phyloP scores from a whole-genome alignment of 805 yeast species.

The Kuraishia ogatae region DNA sequence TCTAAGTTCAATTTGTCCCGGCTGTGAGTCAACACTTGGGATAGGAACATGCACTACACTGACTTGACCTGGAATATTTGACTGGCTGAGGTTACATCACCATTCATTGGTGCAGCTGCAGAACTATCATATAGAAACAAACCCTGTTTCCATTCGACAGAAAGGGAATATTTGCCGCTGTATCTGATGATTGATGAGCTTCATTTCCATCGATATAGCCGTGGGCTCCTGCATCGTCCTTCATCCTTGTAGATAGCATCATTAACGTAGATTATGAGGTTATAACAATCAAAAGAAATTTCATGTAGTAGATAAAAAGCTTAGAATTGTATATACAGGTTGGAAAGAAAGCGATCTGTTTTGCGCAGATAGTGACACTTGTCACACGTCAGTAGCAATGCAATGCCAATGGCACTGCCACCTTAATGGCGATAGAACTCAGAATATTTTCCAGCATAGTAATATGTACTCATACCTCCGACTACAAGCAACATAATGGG shows the following conservation, averaged over 20 bases:
- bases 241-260: no score
- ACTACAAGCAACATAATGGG: constrained; percentile 57
- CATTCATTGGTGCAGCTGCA: no score
- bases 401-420: background rate
- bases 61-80: background rate
- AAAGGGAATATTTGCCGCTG: no score
- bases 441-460: constrained; percentile 67
- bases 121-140: no score
- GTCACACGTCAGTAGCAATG: no score
- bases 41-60: background rate
- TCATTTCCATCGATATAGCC: no score
- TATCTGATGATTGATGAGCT: no score
- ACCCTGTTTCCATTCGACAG: no score
- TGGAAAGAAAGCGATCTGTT: background rate
- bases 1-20: background rate
- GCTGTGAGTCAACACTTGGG: background rate
- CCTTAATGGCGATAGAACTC: constrained; percentile 45
- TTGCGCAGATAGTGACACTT: background rate
- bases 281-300: no score
- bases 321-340: background rate
- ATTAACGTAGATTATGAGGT: no score
- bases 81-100: no score
- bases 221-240: no score
- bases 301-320: background rate
- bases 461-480: constrained; percentile 56